These are phyloP conservation scores for Glaciozyma martinii DNA, from an alignment of 768 basidiomycete species.

Conservation along the genomic window DNA sequence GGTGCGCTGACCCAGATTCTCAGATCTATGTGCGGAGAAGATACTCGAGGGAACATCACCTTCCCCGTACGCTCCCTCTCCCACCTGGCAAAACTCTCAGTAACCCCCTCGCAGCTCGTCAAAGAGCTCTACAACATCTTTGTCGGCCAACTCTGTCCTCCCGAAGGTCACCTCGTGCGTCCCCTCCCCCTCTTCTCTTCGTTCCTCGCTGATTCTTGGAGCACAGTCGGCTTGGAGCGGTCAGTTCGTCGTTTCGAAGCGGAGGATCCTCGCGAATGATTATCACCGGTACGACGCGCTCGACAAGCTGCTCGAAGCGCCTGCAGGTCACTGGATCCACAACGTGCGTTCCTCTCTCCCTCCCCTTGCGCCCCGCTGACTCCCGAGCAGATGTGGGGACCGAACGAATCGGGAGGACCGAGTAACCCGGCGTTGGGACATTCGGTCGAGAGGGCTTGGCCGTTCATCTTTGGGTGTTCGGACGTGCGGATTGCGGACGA, in stretches of 20 bases:
- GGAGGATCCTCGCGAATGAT: constrained; percentile 35
- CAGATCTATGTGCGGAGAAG: constrained; percentile 28
- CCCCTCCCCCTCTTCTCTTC: background rate
- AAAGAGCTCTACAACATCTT: constrained; percentile 37
- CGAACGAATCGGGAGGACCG: constrained; percentile 28
- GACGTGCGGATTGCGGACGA: constrained; percentile 26
- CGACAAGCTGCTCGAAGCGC: constrained; percentile 9
- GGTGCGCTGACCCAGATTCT: background rate
- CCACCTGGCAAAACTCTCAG: too few species aligned
- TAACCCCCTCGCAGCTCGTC: constrained; percentile 26
- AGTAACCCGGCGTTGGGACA: constrained; percentile 33
- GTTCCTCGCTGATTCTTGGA: background rate
- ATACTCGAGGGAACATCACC: constrained; percentile 20
- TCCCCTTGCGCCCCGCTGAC: background rate
- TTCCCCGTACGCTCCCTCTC: constrained; percentile 4
- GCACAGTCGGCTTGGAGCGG: constrained; percentile 38
- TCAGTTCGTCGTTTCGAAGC: constrained; percentile 36
- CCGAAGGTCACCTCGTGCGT: constrained; percentile 13
- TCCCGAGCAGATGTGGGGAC: constrained; percentile 24
- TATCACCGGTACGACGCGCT: constrained; percentile 27
- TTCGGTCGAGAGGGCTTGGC: constrained; percentile 37
- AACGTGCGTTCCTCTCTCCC: background rate
- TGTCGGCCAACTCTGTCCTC: constrained; percentile 35
- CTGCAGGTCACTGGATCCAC: constrained; percentile 25
- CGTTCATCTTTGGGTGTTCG: constrained; percentile 34